phyloP scores from a whole-genome alignment of 148 eudicot genomes.

The Rhododendron williamsianum region DNA sequence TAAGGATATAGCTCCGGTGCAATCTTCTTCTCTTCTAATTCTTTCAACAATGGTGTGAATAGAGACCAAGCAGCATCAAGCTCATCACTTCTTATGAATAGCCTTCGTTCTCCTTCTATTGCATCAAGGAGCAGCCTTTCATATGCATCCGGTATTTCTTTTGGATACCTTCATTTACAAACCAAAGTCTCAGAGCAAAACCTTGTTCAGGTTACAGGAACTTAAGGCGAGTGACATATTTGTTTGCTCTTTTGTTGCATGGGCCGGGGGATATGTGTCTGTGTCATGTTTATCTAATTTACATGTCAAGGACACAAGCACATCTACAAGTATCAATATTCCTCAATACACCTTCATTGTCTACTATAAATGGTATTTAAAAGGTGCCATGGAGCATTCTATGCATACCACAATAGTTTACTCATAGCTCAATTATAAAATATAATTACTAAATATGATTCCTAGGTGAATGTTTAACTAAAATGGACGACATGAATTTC shows the following conservation, averaged over 20 bases:
- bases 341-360: background rate
- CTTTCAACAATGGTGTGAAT: constrained; percentile 68
- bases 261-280: background rate
- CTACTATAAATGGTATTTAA: background rate
- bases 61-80: constrained; percentile 87
- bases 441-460: background rate
- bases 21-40: constrained; percentile 59
- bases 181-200: background rate
- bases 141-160: constrained; percentile 79
- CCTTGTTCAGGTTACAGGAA: background rate
- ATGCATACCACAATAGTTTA: background rate
- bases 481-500: background rate
- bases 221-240: background rate
- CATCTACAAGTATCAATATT: background rate
- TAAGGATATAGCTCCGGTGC: constrained; percentile 74
- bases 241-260: background rate
- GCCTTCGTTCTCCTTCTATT: constrained; percentile 76
- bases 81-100: constrained; percentile 92
- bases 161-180: constrained; percentile 43
- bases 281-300: background rate
- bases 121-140: constrained; percentile 79
- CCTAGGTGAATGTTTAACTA: background rate
- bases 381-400: background rate
- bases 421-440: background rate
- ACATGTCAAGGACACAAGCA: background rate